These are phyloP conservation scores for Yamadazyma membranifaciens DNA, from an alignment of 1,139 yeast genomes.

Conservation along the genomic window DNA sequence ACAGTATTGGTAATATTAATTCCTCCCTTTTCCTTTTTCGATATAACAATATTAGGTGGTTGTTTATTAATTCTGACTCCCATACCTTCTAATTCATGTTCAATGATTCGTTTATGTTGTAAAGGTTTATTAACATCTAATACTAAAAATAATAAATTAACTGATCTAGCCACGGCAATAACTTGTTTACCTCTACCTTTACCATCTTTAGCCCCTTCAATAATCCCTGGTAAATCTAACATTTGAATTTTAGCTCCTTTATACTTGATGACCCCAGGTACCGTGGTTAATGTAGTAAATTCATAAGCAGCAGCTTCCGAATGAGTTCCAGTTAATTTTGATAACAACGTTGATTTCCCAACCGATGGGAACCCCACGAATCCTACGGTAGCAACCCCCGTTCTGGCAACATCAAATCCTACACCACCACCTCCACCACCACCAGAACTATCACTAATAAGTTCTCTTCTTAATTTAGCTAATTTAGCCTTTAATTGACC, in stretches of 20 bases:
- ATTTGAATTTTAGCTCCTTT: constrained; percentile 97
- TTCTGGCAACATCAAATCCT: constrained; percentile 96
- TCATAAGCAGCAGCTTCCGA: constrained; percentile 97
- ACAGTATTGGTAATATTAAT: constrained; percentile 90
- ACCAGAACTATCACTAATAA: constrained; percentile 73
- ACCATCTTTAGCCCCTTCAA: constrained; percentile 99
- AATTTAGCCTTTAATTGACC: constrained; percentile 96
- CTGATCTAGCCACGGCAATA: constrained; percentile 96
- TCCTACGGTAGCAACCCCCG: constrained; percentile 97
- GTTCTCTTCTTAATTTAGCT: constrained; percentile 90
- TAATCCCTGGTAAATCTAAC: constrained; percentile 97
- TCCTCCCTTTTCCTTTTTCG: constrained; percentile 95
- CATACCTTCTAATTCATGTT: constrained; percentile 93
- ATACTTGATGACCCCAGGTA: constrained; percentile 93
- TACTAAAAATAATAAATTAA: constrained; percentile 87
- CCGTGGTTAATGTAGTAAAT: constrained; percentile 95
- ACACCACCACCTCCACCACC: constrained; percentile 86
- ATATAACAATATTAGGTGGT: constrained; percentile 89
- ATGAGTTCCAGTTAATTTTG: constrained; percentile 90
- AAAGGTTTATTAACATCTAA: constrained; percentile 95
- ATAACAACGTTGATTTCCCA: constrained; percentile 88
- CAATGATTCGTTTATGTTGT: constrained; percentile 90
- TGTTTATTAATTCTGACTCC: constrained; percentile 90
- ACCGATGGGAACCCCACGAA: constrained; percentile 98
- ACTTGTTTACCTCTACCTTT: constrained; percentile 99